Evolutionary conservation across 495 filamentous ascomycete genomes (phyloP).

Genomic region (Podospora didyma): DNA sequence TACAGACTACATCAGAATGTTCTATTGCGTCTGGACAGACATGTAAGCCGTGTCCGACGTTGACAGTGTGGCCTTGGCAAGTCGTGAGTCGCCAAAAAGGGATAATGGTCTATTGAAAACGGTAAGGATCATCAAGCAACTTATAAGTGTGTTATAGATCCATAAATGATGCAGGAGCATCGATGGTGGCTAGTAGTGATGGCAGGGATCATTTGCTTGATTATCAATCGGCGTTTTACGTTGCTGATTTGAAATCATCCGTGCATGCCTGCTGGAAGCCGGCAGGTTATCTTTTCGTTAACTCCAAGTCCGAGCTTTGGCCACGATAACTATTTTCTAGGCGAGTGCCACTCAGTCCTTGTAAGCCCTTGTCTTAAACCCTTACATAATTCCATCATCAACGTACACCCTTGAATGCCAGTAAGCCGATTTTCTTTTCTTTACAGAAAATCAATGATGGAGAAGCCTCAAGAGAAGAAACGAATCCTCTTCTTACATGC

Average conservation of each 20-base stretch:
- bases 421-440: background rate
- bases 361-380: background rate
- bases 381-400: background rate
- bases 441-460: background rate
- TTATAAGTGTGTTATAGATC: background rate
- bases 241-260: background rate
- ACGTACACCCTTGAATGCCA: background rate
- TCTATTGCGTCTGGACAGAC: background rate
- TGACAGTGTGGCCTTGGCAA: background rate
- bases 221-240: background rate
- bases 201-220: background rate
- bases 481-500: background rate
- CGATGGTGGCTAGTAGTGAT: background rate
- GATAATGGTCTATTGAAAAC: background rate
- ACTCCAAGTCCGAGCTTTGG: background rate
- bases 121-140: background rate
- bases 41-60: background rate
- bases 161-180: background rate
- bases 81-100: background rate
- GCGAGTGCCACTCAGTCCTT: too few species aligned
- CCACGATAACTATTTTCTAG: background rate
- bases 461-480: background rate
- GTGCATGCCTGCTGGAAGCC: background rate
- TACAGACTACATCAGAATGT: background rate
- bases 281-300: background rate